These are phyloP conservation scores for Quercus phellos DNA, from an alignment of 331 rosid genomes.

Conservation along the genomic window DNA sequence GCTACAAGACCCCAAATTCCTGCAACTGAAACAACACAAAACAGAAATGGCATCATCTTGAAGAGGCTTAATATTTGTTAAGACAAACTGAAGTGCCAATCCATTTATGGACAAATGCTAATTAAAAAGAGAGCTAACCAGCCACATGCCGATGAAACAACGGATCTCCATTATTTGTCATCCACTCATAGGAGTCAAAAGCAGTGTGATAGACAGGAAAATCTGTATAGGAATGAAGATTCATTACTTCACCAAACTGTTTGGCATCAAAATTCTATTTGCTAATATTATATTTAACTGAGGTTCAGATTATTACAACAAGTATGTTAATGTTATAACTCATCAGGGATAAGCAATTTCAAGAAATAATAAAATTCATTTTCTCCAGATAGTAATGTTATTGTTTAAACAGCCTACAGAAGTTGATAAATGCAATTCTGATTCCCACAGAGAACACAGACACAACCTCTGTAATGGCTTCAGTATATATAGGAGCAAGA, in stretches of 20 bases:
- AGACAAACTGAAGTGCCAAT: background rate
- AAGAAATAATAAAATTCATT: background rate
- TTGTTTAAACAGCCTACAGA: background rate
- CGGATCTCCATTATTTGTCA: constrained; percentile 83
- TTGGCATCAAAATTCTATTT: background rate
- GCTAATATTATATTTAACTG: background rate
- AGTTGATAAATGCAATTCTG: background rate
- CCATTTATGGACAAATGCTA: background rate
- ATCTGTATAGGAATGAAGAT: constrained; percentile 38
- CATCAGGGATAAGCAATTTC: background rate
- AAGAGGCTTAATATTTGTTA: background rate
- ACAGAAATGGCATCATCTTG: constrained; percentile 10
- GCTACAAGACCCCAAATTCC: constrained; percentile 93
- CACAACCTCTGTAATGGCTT: background rate
- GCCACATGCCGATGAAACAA: constrained; percentile 82
- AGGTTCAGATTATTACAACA: background rate
- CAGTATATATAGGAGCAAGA: background rate
- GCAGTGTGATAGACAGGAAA: constrained; percentile 96
- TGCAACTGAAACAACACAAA: constrained; percentile 48
- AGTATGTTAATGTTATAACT: background rate
- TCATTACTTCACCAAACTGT: constrained; percentile 2
- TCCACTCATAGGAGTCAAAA: constrained; percentile 85
- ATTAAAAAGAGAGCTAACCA: constrained; percentile 41
- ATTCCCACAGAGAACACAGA: background rate
- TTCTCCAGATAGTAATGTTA: background rate